phyloP scores from a whole-genome alignment of 345 rosid genomes.

The Jatropha curcas region DNA sequence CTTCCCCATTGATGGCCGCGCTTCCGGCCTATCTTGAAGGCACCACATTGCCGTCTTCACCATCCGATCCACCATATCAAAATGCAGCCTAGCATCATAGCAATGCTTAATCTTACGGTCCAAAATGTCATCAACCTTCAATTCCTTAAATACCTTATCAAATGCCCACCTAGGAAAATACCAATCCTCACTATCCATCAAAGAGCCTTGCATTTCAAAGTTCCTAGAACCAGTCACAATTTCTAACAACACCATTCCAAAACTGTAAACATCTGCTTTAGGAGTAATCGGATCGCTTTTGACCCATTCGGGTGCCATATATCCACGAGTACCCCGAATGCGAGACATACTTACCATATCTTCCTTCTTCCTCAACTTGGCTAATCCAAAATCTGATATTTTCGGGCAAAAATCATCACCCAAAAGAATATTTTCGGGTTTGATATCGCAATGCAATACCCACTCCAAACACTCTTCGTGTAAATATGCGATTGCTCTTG shows the following conservation, averaged over 20 bases:
- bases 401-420: slow-evolving; percentile 38
- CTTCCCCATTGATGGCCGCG: slow-evolving; percentile 68
- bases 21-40: slow-evolving; percentile 63
- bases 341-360: slow-evolving; percentile 65
- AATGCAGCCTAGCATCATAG: slow-evolving; percentile 46
- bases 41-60: slow-evolving; percentile 80
- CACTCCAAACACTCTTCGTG: slow-evolving; percentile 40
- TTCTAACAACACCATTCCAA: slow-evolving; percentile 69
- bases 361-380: slow-evolving; percentile 67
- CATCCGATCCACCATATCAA: slow-evolving; percentile 63
- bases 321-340: slow-evolving; percentile 69
- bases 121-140: slow-evolving; percentile 62
- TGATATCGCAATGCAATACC: slow-evolving; percentile 38
- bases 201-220: slow-evolving; percentile 47
- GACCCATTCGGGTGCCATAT: slow-evolving; percentile 74
- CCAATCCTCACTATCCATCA: slow-evolving; percentile 58
- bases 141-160: slow-evolving; percentile 60
- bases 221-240: slow-evolving; percentile 59
- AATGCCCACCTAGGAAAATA: slow-evolving; percentile 72
- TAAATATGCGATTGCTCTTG: slow-evolving; percentile 35
- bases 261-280: slow-evolving; percentile 70
- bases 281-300: slow-evolving; percentile 58
- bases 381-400: slow-evolving; percentile 38
- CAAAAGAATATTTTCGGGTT: slow-evolving; percentile 34
- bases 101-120: slow-evolving; percentile 57